A percentile compares a stretch with the other conserved stretches of the same genome.
phyloP scores from a whole-genome alignment of 352 stramenopile species.

The Phytophthora constricta region DNA sequence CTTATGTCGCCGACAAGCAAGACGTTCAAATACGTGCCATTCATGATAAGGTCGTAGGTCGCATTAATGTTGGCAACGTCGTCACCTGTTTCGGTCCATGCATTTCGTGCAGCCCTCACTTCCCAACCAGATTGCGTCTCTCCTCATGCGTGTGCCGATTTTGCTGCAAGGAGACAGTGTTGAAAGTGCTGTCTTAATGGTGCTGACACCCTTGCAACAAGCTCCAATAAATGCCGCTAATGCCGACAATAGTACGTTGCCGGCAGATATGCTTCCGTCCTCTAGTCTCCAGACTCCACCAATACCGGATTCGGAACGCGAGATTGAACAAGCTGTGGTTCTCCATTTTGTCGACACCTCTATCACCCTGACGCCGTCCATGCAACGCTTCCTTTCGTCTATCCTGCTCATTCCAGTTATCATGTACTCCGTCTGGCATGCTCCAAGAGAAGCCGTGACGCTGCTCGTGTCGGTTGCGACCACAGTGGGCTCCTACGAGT shows the following conservation, averaged over 20 bases:
- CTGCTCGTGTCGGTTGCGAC: neutral
- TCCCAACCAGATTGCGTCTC: neutral
- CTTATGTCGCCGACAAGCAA: neutral
- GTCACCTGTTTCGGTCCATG: neutral
- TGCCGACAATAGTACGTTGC: neutral
- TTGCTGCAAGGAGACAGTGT: neutral
- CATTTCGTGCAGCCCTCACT: neutral
- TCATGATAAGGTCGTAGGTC: no score
- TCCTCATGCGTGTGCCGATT: neutral
- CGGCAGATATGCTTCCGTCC: neutral
- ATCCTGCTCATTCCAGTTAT: neutral
- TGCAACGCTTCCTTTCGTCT: neutral
- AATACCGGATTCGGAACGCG: neutral
- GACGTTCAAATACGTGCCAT: no score
- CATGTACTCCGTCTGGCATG: neutral
- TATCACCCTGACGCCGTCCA: neutral
- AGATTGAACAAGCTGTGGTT: neutral
- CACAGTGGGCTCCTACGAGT: neutral
- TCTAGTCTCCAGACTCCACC: neutral
- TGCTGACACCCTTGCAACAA: neutral
- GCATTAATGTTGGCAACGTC: no score
- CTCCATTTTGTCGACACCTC: neutral
- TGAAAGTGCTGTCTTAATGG: neutral
- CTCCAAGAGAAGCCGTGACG: neutral
- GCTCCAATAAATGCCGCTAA: no score